These are phyloP conservation scores for Trichophyton verrucosum DNA, from an alignment of 2,329 filamentous ascomycete species.

Conservation along the genomic window DNA sequence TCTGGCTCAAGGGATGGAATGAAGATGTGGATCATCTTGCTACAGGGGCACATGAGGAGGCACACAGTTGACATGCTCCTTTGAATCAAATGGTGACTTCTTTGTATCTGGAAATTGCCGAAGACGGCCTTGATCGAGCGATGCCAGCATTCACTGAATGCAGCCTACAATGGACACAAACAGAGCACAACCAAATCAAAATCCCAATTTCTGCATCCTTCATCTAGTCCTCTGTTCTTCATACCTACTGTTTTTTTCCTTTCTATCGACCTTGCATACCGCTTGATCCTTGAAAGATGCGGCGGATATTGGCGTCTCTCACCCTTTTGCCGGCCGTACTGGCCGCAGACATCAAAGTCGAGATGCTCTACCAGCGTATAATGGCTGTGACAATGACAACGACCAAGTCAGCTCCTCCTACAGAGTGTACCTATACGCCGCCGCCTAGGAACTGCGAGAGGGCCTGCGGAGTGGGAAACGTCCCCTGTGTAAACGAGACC, in stretches of 20 bases:
- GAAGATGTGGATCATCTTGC: not conserved
- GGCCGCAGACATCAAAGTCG: not conserved
- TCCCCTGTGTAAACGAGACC: not conserved
- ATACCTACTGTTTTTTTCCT: not conserved
- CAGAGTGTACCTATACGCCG: not conserved
- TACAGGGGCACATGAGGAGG: not conserved
- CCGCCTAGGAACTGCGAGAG: not conserved
- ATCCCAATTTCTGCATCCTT: not conserved
- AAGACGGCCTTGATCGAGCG: not conserved
- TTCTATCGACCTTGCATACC: not conserved
- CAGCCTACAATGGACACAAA: not conserved
- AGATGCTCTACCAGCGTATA: not conserved
- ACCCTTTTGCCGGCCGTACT: not conserved
- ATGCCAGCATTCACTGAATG: not conserved
- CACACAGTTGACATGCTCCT: not conserved
- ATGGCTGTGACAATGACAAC: not conserved
- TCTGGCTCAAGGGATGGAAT: not conserved
- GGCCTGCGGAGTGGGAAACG: conserved; percentile 2
- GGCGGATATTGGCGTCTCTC: not conserved
- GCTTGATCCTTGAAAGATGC: not conserved
- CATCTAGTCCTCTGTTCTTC: not conserved
- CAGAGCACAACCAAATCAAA: not conserved
- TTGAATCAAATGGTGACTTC: not conserved
- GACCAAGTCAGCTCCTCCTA: not conserved
- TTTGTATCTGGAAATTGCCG: not conserved